Percentiles rank a stretch among this genome's conserved stretches.
Evolutionary conservation across 495 filamentous ascomycete genomes (phyloP).

Genomic region (Neurospora sp.): DNA sequence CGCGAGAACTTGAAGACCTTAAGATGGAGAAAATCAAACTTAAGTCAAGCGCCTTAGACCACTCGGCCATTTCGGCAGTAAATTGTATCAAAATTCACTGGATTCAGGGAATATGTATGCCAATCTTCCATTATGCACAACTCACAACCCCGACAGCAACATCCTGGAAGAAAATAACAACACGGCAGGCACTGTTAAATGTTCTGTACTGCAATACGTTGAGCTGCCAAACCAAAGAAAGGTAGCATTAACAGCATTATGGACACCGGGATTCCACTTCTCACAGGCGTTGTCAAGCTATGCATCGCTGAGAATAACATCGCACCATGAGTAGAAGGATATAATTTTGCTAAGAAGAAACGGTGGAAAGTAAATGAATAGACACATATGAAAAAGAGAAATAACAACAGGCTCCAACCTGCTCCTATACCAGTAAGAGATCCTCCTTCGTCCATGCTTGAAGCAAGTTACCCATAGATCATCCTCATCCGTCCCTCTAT

Average conservation of each 20-base stretch:
- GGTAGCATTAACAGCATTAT: no score
- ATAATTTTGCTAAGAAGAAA: neutral
- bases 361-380: neutral
- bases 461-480: no score
- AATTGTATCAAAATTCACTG: neutral
- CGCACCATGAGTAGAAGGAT: no score
- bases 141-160: no score
- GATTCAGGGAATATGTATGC: fast-evolving
- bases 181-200: no score
- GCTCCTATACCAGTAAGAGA: neutral
- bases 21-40: neutral
- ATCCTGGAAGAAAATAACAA: no score
- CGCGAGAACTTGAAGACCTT: neutral
- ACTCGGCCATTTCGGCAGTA: neutral
- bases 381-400: neutral
- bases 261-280: no score
- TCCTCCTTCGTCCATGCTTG: neutral
- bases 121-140: no score
- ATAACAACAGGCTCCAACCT: neutral
- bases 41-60: neutral
- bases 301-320: no score
- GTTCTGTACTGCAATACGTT: no score
- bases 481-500: neutral
- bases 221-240: no score
- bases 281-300: no score